Conservation (phyloP, 2,329 filamentous ascomycete genomes). For the Xylaria polymorpha region DNA sequence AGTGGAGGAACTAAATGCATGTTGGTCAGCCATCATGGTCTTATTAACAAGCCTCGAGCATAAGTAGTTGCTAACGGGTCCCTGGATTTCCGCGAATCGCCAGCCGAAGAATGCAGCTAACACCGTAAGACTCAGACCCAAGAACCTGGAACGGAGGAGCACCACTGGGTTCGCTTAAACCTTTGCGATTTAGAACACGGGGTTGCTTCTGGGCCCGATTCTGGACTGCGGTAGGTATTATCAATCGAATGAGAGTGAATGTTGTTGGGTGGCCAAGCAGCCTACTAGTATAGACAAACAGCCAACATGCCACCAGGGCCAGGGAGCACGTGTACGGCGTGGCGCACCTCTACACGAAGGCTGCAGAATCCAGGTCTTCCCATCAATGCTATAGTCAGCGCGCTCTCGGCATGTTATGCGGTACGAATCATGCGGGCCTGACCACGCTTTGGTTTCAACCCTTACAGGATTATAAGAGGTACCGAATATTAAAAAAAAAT, state of each 20-base stretch:
- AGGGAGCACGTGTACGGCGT: constrained; percentile 24
- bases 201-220: constrained; percentile 3
- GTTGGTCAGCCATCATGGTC: neutral
- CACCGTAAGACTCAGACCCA: constrained; percentile 10
- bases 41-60: constrained; percentile 14
- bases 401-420: constrained; percentile 15
- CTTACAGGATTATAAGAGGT: neutral
- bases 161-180: neutral
- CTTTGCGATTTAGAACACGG: neutral
- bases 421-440: constrained; percentile 2
- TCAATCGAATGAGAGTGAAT: constrained; percentile 4
- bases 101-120: neutral
- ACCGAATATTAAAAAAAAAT: constrained; percentile 18
- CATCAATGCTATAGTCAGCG: constrained; percentile 25
- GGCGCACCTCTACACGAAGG: constrained; percentile 25
- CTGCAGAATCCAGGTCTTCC: constrained; percentile 19
- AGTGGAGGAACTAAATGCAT: neutral
- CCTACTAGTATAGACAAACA: constrained; percentile 14
- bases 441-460: neutral
- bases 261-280: constrained; percentile 13
- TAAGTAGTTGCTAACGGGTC: constrained; percentile 1
- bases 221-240: constrained; percentile 7
- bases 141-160: constrained; percentile 14
- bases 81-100: neutral
- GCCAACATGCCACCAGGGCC: constrained; percentile 1